Evolutionary conservation across 176 grass and related monocot genomes (phyloP).

Genomic region (Paspalum vaginatum): DNA sequence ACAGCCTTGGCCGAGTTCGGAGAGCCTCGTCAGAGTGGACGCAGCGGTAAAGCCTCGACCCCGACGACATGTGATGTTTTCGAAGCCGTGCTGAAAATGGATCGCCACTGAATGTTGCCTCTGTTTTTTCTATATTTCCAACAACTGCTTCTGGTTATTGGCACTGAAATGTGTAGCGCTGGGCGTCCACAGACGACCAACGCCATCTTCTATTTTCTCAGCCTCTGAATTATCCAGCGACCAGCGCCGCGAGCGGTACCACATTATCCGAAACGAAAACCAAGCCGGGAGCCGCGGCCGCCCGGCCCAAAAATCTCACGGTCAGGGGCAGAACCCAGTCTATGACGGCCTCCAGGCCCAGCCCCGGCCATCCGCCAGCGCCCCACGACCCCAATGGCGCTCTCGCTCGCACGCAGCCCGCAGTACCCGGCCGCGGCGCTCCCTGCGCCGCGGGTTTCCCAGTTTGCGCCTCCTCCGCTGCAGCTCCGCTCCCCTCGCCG

Average conservation of each 20-base stretch:
- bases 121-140: neutral
- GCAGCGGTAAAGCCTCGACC: too few species aligned
- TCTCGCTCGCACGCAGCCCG: slow-evolving; percentile 41
- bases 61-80: too few species aligned
- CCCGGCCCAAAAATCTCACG: slow-evolving; percentile 14
- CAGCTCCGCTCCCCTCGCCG: slow-evolving; percentile 22
- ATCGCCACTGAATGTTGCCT: neutral
- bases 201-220: neutral
- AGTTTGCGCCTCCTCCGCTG: slow-evolving; percentile 6
- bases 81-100: too few species aligned
- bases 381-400: slow-evolving; percentile 38
- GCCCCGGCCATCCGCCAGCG: neutral
- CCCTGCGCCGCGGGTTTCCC: slow-evolving; percentile 6
- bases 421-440: slow-evolving; percentile 2
- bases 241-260: neutral
- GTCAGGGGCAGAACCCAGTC: slow-evolving; percentile 9
- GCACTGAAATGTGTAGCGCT: neutral
- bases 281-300: neutral
- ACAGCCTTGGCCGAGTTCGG: too few species aligned
- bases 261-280: slow-evolving; percentile 43
- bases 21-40: too few species aligned
- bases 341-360: neutral
- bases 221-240: slow-evolving; percentile 34
- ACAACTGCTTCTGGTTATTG: too few species aligned
- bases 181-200: neutral